A percentile compares a stretch with the other conserved stretches of the same genome.
Evolutionary conservation across 2,329 filamentous ascomycete genomes (phyloP).

Genomic region (Fusarium nodosum): DNA sequence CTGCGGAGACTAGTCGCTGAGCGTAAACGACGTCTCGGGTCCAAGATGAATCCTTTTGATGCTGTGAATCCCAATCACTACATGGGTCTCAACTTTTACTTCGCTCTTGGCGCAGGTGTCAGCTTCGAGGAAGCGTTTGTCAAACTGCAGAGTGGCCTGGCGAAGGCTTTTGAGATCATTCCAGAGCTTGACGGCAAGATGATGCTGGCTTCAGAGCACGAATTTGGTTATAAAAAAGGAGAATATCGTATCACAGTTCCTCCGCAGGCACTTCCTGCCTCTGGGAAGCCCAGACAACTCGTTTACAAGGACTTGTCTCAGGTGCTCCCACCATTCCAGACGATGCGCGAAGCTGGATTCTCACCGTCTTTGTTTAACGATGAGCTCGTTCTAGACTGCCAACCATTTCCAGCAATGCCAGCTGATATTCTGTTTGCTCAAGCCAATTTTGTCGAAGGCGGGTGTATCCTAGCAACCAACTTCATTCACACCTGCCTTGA

Average conservation of each 20-base stretch:
- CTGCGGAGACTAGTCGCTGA: background rate
- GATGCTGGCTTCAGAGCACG: conserved; percentile 17
- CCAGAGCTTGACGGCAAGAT: conserved; percentile 17
- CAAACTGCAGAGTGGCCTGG: conserved; percentile 1
- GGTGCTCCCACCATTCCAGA: background rate
- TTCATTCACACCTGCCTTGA: conserved; percentile 19
- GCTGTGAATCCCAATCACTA: conserved; percentile 24
- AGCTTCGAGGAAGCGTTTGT: background rate
- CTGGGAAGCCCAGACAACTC: background rate
- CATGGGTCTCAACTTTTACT: conserved; percentile 24
- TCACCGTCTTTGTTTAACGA: conserved; percentile 12
- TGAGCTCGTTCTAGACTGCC: background rate
- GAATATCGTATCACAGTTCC: conserved; percentile 13
- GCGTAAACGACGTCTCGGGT: conserved; percentile 9
- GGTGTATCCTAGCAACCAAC: conserved; percentile 6
- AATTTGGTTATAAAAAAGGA: conserved; percentile 15
- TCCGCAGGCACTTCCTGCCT: background rate
- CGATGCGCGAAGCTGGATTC: conserved; percentile 11
- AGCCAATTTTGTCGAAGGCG: conserved; percentile 9
- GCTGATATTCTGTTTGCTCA: conserved; percentile 14
- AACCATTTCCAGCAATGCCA: background rate
- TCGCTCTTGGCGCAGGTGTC: background rate
- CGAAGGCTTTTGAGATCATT: conserved; percentile 4
- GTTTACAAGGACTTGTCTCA: conserved; percentile 10
- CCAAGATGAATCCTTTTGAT: conserved; percentile 14